These are phyloP conservation scores for Leishmania turanica DNA, from an alignment of 208 protist species.

Conservation along the genomic window DNA sequence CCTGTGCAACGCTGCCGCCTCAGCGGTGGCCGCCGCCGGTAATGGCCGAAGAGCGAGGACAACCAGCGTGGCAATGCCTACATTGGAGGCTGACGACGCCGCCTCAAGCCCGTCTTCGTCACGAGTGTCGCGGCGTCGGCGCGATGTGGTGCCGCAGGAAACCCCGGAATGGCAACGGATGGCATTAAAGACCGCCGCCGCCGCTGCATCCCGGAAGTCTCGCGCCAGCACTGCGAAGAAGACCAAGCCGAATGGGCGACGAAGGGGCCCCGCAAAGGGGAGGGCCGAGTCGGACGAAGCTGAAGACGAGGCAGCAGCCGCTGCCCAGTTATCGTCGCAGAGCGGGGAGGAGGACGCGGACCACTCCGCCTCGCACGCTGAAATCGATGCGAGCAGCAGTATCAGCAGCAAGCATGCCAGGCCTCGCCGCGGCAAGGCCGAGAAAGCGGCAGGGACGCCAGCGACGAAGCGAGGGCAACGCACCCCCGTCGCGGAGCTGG, in stretches of 20 bases:
- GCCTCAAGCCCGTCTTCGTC: constrained; percentile 4
- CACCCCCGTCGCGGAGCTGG: constrained; percentile 8
- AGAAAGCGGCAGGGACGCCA: neutral
- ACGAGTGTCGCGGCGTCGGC: constrained; percentile 31
- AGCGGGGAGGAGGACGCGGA: constrained; percentile 5
- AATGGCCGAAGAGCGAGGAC: neutral
- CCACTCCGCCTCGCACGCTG: neutral
- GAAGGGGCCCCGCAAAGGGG: neutral
- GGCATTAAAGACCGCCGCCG: constrained; percentile 24
- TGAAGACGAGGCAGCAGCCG: neutral
- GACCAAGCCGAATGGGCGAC: neutral
- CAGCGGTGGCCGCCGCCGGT: neutral
- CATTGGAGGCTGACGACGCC: neutral
- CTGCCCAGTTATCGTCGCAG: neutral
- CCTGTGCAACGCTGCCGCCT: neutral
- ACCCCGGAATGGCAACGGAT: constrained; percentile 37
- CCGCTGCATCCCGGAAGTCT: neutral
- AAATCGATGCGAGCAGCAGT: constrained; percentile 9
- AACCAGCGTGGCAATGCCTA: neutral
- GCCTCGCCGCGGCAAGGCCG: neutral
- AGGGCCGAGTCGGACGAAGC: neutral
- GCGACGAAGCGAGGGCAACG: constrained; percentile 7
- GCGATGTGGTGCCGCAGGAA: constrained; percentile 29
- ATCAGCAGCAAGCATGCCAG: neutral
- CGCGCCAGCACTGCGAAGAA: neutral